phyloP scores from a whole-genome alignment of 2,329 filamentous ascomycete genomes.

The Clarireedia sp. region DNA sequence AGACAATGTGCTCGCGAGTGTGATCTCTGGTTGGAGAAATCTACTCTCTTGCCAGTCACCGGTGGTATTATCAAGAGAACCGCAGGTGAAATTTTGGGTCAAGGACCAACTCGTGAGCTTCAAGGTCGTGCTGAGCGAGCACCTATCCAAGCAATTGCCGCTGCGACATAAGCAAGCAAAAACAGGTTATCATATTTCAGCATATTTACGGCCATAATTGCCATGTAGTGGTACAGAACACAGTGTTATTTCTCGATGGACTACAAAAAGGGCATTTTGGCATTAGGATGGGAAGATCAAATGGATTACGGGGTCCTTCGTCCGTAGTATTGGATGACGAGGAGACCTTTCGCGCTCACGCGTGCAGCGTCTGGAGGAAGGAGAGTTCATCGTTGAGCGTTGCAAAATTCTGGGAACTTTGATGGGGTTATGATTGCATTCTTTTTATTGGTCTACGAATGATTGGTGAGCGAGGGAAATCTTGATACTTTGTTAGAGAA shows the following conservation, averaged over 20 bases:
- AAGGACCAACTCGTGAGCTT: conserved; percentile 9
- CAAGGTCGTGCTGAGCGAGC: conserved; percentile 19
- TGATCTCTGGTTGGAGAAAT: conserved; percentile 75
- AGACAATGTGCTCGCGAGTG: conserved; percentile 88
- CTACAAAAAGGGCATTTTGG: conserved; percentile 3
- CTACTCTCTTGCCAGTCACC: conserved; percentile 76
- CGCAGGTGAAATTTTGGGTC: conserved; percentile 57
- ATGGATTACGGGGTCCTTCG: not conserved
- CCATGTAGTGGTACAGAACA: not conserved
- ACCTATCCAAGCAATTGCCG: conserved; percentile 20
- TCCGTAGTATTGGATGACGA: not conserved
- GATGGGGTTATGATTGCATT: not conserved
- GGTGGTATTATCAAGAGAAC: conserved; percentile 85
- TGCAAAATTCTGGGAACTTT: not conserved
- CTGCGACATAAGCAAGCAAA: conserved; percentile 16
- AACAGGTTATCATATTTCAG: not conserved
- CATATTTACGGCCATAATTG: not conserved
- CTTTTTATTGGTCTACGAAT: not conserved
- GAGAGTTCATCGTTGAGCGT: not conserved
- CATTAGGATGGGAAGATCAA: conserved; percentile 2
- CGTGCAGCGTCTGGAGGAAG: not conserved
- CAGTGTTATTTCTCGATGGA: not conserved
- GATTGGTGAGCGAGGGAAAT: not conserved
- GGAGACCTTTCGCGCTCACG: not conserved
- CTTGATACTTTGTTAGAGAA: not conserved